phyloP scores from a whole-genome alignment of 2,329 filamentous ascomycete genomes.

The Bisporella sp. region DNA sequence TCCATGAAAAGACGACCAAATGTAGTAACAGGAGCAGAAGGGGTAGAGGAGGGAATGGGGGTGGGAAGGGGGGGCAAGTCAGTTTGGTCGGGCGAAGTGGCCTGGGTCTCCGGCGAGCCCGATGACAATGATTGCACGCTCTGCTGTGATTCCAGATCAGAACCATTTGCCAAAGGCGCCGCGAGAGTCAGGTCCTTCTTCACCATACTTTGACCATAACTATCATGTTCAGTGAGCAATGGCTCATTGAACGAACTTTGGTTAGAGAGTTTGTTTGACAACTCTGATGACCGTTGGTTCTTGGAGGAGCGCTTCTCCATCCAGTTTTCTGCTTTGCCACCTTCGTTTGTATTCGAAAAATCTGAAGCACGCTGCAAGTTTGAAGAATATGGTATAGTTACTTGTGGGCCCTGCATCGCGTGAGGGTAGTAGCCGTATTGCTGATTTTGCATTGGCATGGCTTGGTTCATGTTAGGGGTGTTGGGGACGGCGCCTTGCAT shows the following conservation, averaged over 20 bases:
- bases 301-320: constrained; percentile 23
- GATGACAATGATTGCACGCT: constrained; percentile 7
- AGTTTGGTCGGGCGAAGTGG: constrained; percentile 12
- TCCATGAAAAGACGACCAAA: constrained; percentile 17
- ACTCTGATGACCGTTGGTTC: constrained; percentile 14
- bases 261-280: constrained; percentile 22
- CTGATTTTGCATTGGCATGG: constrained; percentile 46
- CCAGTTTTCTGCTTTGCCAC: constrained; percentile 11
- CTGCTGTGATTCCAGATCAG: constrained; percentile 13
- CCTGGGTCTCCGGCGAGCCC: constrained; percentile 11
- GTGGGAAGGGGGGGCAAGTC: constrained; percentile 16
- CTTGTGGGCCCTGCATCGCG: constrained; percentile 37
- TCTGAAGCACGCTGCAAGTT: constrained; percentile 7
- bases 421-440: constrained; percentile 35
- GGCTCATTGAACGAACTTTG: constrained; percentile 14
- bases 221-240: constrained; percentile 14
- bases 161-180: constrained; percentile 10
- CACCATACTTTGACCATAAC: constrained; percentile 11
- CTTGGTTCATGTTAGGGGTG: constrained; percentile 62
- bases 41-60: constrained; percentile 22
- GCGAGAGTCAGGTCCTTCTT: constrained; percentile 12
- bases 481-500: constrained; percentile 58
- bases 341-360: constrained; percentile 11
- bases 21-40: constrained; percentile 23
- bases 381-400: constrained; percentile 41